phyloP scores from a whole-genome alignment of 2,329 filamentous ascomycete species.

The Iodosphaeria phyllophila region DNA sequence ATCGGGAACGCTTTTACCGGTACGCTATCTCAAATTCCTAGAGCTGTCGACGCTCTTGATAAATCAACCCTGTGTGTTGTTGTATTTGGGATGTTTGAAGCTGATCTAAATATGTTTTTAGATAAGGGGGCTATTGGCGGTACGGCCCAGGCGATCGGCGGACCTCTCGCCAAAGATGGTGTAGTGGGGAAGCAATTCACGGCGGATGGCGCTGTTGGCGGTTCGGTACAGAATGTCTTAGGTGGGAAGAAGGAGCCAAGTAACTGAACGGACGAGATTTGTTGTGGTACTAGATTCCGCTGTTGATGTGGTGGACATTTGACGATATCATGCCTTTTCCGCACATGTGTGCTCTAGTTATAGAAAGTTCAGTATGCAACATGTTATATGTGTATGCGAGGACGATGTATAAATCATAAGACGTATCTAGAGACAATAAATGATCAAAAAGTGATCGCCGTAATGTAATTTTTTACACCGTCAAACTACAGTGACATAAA shows the following conservation, averaged over 20 bases:
- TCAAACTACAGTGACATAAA: no score
- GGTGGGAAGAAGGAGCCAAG: slow-evolving; percentile 18
- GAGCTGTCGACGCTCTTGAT: not conserved
- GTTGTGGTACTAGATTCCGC: no score
- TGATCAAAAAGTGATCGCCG: no score
- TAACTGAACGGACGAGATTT: slow-evolving; percentile 10
- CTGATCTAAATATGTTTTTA: slow-evolving; percentile 3
- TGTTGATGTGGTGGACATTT: no score
- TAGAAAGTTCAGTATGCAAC: no score
- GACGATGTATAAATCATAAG: no score
- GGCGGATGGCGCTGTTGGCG: slow-evolving; percentile 29
- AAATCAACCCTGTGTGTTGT: slow-evolving; percentile 1
- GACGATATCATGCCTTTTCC: no score
- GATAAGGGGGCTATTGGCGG: slow-evolving; percentile 29
- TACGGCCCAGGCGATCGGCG: slow-evolving; percentile 28
- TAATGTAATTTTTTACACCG: no score
- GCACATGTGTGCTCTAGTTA: no score
- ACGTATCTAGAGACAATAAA: no score
- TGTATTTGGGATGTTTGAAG: not conserved
- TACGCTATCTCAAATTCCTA: slow-evolving; percentile 7
- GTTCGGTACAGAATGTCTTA: slow-evolving; percentile 26
- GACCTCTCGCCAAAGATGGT: slow-evolving; percentile 29
- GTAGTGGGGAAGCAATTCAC: slow-evolving; percentile 36
- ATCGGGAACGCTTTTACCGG: slow-evolving; percentile 37
- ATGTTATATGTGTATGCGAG: no score